Base-by-base conservation (phyloP, 2,329 filamentous ascomycete genomes). In the Rutstroemia sp. region DNA sequence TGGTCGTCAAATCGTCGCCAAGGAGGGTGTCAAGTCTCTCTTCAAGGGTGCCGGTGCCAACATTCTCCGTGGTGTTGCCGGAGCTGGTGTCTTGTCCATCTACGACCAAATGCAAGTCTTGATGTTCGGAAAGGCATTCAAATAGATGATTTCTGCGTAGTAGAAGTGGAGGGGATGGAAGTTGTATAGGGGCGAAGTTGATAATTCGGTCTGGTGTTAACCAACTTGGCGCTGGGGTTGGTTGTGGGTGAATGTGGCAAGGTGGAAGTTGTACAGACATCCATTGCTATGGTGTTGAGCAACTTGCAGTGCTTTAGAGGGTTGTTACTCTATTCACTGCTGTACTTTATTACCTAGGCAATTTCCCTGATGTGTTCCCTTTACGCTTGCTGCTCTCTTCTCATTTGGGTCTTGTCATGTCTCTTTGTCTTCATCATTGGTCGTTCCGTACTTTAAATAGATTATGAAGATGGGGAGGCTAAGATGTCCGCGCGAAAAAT, bases 41-140 rank as follows among this genome's bases (percentile, higher is more conserved):
- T 99, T 99, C 92, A 99, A 99, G 90, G 94, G 94, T 92, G 94
- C 94, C 76, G 94, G 94, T 90, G 94, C 94, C 86, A 99, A 99
- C 90, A 99, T 99, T 75, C 94, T 99, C 82, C 94, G 94, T 96
- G 95, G 94, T 96, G 94, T 99, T 75, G 94, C 94, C 75, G 95
- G 94, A 90, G 94, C 94, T 82, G 94, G 94, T 99, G 94, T 99
- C 76, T 85, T 99, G 76, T 99, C 94, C 78, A 96, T 99, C 90
- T 99, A 99, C 82, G 94, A 99, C 78, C 92, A 97, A 86, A 89
- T 89, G 78, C 94, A 99, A 88, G 86, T 99, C 76, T 79, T 99
- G 77, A 80, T 99, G 79, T 99, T 99, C 89, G 94, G 94, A 78
- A 97, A 99, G 92, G 89, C 91, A 83, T 99, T 92, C 92, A 95